Evolutionary conservation across 148 eudicot genomes (phyloP).

Genomic region (Spergularia marina): DNA sequence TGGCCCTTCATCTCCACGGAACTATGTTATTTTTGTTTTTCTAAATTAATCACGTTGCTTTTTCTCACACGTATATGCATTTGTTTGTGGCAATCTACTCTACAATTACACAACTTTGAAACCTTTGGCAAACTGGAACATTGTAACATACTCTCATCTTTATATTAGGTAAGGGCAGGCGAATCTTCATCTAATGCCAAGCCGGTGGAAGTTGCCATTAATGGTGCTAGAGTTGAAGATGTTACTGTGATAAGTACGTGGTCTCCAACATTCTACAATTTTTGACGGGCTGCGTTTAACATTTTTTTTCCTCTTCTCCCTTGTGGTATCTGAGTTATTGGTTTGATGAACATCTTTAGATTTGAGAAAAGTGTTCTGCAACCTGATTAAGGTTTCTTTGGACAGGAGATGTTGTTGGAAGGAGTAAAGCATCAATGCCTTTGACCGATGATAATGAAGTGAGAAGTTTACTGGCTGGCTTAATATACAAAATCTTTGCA

Average conservation of each 20-base stretch:
- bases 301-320: not conserved
- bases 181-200: constrained; percentile 26
- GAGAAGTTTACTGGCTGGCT: constrained; percentile 37
- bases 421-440: constrained; percentile 29
- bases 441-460: constrained; percentile 17
- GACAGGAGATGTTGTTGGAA: constrained; percentile 25
- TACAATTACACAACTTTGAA: not conserved
- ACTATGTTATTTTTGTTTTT: not conserved
- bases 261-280: not conserved
- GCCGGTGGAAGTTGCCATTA: constrained; percentile 25
- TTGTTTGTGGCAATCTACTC: not conserved
- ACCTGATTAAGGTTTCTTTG: constrained; percentile 22
- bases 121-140: not conserved
- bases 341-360: constrained; percentile 10
- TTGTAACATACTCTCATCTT: constrained; percentile 5
- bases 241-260: constrained; percentile 43
- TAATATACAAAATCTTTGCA: constrained; percentile 46
- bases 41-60: not conserved
- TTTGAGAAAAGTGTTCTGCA: not conserved
- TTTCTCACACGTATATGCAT: not conserved
- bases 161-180: constrained; percentile 33
- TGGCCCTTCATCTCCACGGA: not conserved
- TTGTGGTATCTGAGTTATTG: not conserved
- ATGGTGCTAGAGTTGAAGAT: constrained; percentile 33
- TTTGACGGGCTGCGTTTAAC: not conserved